phyloP scores from a whole-genome alignment of 306 rosid genomes.

The Trifolium repens region DNA sequence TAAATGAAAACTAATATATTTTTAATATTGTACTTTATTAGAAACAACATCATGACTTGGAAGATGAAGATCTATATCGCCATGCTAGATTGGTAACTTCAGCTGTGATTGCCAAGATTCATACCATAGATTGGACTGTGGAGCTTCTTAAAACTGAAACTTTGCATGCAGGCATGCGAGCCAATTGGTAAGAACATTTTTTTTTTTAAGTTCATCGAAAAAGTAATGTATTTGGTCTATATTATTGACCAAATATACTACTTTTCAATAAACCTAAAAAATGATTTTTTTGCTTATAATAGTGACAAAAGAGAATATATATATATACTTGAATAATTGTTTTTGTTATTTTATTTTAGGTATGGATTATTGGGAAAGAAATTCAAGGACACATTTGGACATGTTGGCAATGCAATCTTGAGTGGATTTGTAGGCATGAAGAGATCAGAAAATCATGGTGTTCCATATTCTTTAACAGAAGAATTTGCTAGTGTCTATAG shows the following conservation, averaged over 20 bases:
- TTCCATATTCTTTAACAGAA: constrained; percentile 66
- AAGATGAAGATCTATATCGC: constrained; percentile 59
- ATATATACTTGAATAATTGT: too few relatives aligned
- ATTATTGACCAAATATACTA: too few relatives aligned
- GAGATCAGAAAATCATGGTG: constrained; percentile 58
- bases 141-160: constrained; percentile 74
- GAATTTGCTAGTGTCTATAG: constrained; percentile 61
- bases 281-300: too few relatives aligned
- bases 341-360: constrained; percentile 41
- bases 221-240: too few relatives aligned
- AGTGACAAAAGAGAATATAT: too few relatives aligned
- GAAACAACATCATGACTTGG: constrained; percentile 42
- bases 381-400: constrained; percentile 73
- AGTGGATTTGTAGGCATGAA: constrained; percentile 62
- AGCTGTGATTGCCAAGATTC: constrained; percentile 71
- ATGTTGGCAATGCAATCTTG: constrained; percentile 49
- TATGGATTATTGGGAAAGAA: constrained; percentile 72
- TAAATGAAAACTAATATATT: not conserved
- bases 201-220: too few relatives aligned
- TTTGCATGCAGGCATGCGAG: constrained; percentile 62
- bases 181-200: constrained; percentile 45
- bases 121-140: constrained; percentile 75
- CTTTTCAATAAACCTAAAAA: too few relatives aligned
- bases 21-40: constrained; percentile 6
- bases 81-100: constrained; percentile 70